A percentile compares a stretch with the other conserved stretches of the same genome.
Evolutionary conservation across 208 protist genomes (phyloP).

Genomic region (Trypanosoma boissoni): DNA sequence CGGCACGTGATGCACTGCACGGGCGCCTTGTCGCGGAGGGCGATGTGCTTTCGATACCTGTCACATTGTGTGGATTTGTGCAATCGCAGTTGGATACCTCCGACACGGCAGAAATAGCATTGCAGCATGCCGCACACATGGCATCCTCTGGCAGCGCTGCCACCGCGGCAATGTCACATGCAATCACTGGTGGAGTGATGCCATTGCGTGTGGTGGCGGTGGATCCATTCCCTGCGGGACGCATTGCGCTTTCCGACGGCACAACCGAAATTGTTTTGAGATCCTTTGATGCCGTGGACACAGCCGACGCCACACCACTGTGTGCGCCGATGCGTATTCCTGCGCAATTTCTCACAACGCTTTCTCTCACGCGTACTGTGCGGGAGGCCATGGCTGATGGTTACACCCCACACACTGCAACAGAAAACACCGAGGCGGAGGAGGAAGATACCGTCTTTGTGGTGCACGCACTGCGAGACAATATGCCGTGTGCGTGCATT

Average conservation of each 20-base stretch:
- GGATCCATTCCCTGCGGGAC: conserved; percentile 1
- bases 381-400: conserved; percentile 4
- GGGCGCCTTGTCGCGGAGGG: conserved; percentile 57
- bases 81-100: conserved; percentile 3
- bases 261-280: no score
- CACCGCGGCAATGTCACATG: not conserved
- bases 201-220: conserved; percentile 46
- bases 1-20: conserved; percentile 32
- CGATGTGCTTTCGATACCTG: conserved; percentile 44
- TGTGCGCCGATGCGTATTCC: conserved; percentile 28
- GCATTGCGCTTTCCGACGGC: conserved; percentile 4
- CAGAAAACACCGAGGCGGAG: not conserved
- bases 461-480: conserved; percentile 67
- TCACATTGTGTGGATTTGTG: conserved; percentile 27
- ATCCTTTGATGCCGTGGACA: no score
- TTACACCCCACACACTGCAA: not conserved
- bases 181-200: conserved; percentile 14
- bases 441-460: conserved; percentile 33
- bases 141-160: conserved; percentile 1
- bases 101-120: conserved; percentile 8
- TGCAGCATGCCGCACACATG: conserved; percentile 24
- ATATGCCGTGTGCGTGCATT: conserved; percentile 49
- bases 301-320: conserved; percentile 53
- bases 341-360: conserved; percentile 1
- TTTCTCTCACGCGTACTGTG: conserved; percentile 19